Evolutionary conservation across 208 protist species (phyloP).

Genomic region (Vickermania spadyakhi): DNA sequence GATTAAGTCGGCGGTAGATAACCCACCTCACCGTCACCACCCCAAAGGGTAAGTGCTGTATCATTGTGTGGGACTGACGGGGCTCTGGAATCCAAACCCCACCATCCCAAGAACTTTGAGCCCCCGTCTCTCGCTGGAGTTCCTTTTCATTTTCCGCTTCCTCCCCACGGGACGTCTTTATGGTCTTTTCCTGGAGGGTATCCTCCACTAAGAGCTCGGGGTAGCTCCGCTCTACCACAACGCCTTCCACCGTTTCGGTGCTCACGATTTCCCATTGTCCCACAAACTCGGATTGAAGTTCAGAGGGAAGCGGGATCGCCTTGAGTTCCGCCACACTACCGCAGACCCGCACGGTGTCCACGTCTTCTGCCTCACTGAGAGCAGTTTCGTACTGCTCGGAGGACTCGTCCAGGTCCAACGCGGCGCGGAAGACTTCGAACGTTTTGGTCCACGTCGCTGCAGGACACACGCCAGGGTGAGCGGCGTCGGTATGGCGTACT

Average conservation of each 20-base stretch:
- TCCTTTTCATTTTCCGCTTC: not conserved
- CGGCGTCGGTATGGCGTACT: constrained; percentile 48
- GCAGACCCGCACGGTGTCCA: constrained; percentile 62
- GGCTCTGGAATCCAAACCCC: not conserved
- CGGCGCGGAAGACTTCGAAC: constrained; percentile 64
- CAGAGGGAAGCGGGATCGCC: constrained; percentile 56
- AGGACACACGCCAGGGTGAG: constrained; percentile 53
- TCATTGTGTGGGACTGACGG: constrained; percentile 19
- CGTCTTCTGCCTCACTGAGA: constrained; percentile 16
- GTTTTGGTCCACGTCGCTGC: constrained; percentile 40
- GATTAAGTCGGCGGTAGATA: constrained; percentile 29
- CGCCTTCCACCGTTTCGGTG: not conserved
- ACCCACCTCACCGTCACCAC: constrained; percentile 79
- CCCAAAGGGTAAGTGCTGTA: constrained; percentile 75
- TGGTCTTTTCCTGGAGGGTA: too few relatives aligned
- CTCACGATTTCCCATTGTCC: constrained; percentile 72
- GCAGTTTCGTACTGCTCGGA: not conserved
- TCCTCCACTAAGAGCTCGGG: too few relatives aligned
- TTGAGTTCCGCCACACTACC: constrained; percentile 42
- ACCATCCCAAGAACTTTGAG: not conserved
- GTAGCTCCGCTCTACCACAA: not conserved
- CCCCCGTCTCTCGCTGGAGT: not conserved
- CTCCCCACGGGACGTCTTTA: too few relatives aligned
- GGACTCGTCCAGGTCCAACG: not conserved
- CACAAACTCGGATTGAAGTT: constrained; percentile 50